A percentile compares a stretch with the other conserved stretches of the same genome.
phyloP scores from a whole-genome alignment of 225 moss, liverwort and hornwort genomes.

The Straminergon stramineum region DNA sequence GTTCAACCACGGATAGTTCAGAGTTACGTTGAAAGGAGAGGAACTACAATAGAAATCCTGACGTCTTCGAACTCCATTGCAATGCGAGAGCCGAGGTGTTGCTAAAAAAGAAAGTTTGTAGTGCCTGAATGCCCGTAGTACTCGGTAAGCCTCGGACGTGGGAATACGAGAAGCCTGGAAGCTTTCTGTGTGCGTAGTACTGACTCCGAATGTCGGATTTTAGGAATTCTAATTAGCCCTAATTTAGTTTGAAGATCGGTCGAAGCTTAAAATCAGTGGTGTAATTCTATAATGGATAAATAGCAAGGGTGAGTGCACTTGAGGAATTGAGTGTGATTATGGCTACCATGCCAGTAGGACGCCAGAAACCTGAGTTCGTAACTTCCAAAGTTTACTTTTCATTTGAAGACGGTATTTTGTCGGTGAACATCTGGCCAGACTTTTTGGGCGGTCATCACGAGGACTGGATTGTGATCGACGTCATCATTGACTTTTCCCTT shows the following conservation, averaged over 20 bases:
- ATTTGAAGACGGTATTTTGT: background rate
- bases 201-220: background rate
- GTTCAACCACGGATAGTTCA: background rate
- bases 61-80: background rate
- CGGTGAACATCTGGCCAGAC: background rate
- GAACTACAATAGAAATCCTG: background rate
- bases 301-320: background rate
- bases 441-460: background rate
- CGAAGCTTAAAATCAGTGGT: no score
- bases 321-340: background rate
- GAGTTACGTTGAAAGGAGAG: background rate
- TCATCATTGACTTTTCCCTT: background rate
- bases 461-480: background rate
- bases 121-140: background rate
- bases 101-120: background rate
- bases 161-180: background rate
- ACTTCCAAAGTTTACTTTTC: background rate
- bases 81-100: background rate
- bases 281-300: no score
- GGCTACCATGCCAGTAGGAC: background rate
- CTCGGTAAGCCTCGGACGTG: background rate
- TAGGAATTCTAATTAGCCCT: no score
- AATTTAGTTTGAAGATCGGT: background rate
- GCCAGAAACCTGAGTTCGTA: background rate
- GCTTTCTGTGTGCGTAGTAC: background rate